Evolutionary conservation across 1,139 yeast genomes (phyloP).

Genomic region (Kazachstania sp.): DNA sequence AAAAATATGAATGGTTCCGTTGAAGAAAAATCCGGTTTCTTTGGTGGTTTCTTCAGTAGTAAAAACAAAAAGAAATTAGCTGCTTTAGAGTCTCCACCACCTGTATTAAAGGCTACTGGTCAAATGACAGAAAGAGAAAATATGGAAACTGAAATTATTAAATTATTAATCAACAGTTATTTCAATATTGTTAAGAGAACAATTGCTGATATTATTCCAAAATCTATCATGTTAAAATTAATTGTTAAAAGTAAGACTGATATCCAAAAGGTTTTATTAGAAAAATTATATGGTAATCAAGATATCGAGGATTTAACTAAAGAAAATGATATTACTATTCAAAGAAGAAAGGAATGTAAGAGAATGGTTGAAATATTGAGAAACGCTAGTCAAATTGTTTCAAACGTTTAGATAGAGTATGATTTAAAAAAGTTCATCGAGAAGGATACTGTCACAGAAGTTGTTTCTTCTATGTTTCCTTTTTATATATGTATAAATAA

Average conservation of each 20-base stretch:
- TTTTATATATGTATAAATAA: neutral
- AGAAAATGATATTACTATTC: conserved; percentile 88
- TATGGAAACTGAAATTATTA: conserved; percentile 94
- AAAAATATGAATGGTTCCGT: conserved; percentile 20
- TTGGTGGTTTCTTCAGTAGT: conserved; percentile 88
- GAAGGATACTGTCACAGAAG: no score
- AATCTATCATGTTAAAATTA: conserved; percentile 88
- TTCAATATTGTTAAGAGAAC: conserved; percentile 90
- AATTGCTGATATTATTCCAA: conserved; percentile 87
- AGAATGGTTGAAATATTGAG: conserved; percentile 89
- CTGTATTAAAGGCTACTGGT: conserved; percentile 90
- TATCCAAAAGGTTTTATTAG: conserved; percentile 82
- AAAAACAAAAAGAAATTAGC: conserved; percentile 92
- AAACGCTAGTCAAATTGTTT: conserved; percentile 86
- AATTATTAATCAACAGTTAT: conserved; percentile 81
- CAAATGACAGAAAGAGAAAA: conserved; percentile 92
- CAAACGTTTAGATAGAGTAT: conserved; percentile 48
- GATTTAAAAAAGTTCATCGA: neutral
- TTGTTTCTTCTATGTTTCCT: no score
- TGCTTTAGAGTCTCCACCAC: conserved; percentile 96
- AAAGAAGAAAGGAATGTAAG: conserved; percentile 88
- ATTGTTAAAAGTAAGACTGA: conserved; percentile 77
- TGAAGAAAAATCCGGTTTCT: conserved; percentile 58
- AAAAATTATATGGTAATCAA: conserved; percentile 64
- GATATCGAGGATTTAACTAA: conserved; percentile 72